Conservation (phyloP, 768 basidiomycete species). For the Cyclocybe aegerita region DNA sequence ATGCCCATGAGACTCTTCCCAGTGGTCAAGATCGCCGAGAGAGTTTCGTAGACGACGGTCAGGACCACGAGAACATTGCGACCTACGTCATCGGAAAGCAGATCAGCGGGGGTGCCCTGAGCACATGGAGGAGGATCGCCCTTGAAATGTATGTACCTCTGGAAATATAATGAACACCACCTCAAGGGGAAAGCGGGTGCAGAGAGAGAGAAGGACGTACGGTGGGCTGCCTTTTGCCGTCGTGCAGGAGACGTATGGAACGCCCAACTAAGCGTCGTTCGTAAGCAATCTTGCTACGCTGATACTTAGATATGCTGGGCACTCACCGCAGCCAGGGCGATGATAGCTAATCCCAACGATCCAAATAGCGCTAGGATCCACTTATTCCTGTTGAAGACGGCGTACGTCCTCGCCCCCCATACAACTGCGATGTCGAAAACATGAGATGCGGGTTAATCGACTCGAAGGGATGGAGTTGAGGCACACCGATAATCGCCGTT, state of each 20-base stretch:
- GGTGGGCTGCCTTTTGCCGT: constrained; percentile 4
- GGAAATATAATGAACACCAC: background rate
- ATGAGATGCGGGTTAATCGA: background rate
- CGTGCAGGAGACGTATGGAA: constrained; percentile 9
- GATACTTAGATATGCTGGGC: background rate
- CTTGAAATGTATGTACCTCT: background rate
- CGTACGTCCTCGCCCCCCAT: constrained; percentile 13
- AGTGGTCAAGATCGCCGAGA: constrained; percentile 1
- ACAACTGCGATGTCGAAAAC: background rate
- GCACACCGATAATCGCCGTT: constrained; percentile 9
- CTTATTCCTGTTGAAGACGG: constrained; percentile 9
- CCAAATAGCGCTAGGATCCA: constrained; percentile 2
- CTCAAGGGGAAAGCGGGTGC: background rate
- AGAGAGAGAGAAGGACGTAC: background rate
- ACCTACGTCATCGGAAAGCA: background rate
- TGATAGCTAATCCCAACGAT: constrained; percentile 2
- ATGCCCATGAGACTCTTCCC: background rate
- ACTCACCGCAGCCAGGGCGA: constrained; percentile 9
- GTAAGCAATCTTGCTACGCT: background rate
- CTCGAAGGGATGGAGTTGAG: too few relatives aligned
- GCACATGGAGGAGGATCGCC: too few relatives aligned
- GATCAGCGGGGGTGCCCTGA: too few relatives aligned
- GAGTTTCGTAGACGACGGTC: constrained; percentile 1
- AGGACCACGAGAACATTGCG: background rate
- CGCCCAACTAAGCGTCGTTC: constrained; percentile 1